These are phyloP conservation scores for Kwoniella sp. DNA, from an alignment of 768 basidiomycete genomes.

Conservation along the genomic window DNA sequence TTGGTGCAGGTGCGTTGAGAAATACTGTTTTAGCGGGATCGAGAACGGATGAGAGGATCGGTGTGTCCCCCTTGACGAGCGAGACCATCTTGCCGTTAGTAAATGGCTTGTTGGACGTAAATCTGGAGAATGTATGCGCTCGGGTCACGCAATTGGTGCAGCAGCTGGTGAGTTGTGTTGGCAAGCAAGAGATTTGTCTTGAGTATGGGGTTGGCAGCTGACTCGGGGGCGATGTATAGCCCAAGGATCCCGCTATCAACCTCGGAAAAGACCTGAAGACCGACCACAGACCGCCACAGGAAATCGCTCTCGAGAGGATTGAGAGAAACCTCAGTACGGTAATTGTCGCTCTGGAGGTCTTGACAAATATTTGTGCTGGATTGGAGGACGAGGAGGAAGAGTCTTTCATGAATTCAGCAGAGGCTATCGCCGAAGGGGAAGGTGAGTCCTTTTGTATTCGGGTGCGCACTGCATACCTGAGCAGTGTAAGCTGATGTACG, in stretches of 20 bases:
- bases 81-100: slow-evolving; percentile 47
- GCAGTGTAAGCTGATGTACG: not conserved
- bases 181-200: too few relatives aligned
- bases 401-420: slow-evolving; percentile 17
- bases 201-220: too few relatives aligned
- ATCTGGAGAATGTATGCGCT: slow-evolving; percentile 33
- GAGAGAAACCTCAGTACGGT: slow-evolving; percentile 73
- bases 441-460: slow-evolving; percentile 13
- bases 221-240: slow-evolving; percentile 27
- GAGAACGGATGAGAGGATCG: slow-evolving; percentile 32
- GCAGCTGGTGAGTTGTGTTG: slow-evolving; percentile 34
- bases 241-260: slow-evolving; percentile 29
- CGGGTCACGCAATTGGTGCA: slow-evolving; percentile 39
- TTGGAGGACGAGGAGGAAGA: slow-evolving; percentile 60
- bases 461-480: not conserved
- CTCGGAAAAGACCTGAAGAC: slow-evolving; percentile 64
- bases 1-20: slow-evolving; percentile 35
- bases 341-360: slow-evolving; percentile 80
- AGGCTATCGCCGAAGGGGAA: slow-evolving; percentile 17
- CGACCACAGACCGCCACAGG: slow-evolving; percentile 72
- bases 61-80: slow-evolving; percentile 39
- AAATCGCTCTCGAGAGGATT: slow-evolving; percentile 70
- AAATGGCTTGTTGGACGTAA: slow-evolving; percentile 45
- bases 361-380: slow-evolving; percentile 84
- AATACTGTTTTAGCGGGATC: slow-evolving; percentile 37